Percentiles rank a stretch among this genome's conserved stretches.
phyloP scores from a whole-genome alignment of 495 filamentous ascomycete species.

The Penicillium coffeae region DNA sequence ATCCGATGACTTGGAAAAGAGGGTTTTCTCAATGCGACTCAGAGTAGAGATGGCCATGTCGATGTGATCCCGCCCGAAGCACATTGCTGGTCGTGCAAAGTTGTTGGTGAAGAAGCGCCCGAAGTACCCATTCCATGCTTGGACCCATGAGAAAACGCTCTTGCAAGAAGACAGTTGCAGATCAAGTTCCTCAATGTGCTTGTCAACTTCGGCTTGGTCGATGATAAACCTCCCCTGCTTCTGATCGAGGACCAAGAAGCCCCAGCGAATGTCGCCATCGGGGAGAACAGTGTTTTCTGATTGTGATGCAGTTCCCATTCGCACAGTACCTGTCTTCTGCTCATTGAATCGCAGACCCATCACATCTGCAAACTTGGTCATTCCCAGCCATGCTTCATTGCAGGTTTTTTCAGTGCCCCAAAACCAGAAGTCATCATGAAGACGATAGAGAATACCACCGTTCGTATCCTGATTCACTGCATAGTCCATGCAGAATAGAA shows the following conservation, averaged over 20 bases:
- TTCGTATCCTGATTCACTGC: conserved; percentile 57
- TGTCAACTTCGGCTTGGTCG: conserved; percentile 58
- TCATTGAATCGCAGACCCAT: conserved; percentile 57
- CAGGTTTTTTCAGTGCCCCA: conserved; percentile 55
- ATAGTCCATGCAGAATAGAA: conserved; percentile 65
- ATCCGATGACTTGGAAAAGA: conserved; percentile 37
- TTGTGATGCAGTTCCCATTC: conserved; percentile 12
- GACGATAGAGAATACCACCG: conserved; percentile 52
- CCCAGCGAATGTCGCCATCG: conserved; percentile 60
- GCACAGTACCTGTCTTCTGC: conserved; percentile 57
- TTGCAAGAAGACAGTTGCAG: conserved; percentile 54
- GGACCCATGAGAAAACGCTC: conserved; percentile 54
- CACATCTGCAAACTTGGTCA: conserved; percentile 49
- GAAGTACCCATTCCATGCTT: conserved; percentile 15
- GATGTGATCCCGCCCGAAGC: conserved; percentile 60
- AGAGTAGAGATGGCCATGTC: conserved; percentile 60
- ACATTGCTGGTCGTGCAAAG: conserved; percentile 61
- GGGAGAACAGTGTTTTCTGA: conserved; percentile 30
- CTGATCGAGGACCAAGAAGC: conserved; percentile 57
- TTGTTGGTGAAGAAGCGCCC: conserved; percentile 52
- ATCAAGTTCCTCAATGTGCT: conserved; percentile 57
- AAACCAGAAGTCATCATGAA: conserved; percentile 70
- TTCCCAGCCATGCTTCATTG: conserved; percentile 55
- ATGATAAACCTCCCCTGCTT: conserved; percentile 55
- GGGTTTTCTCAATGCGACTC: conserved; percentile 52